These are phyloP conservation scores for Aspergillus incahuasiensis DNA, from an alignment of 495 filamentous ascomycete species.

Conservation along the genomic window DNA sequence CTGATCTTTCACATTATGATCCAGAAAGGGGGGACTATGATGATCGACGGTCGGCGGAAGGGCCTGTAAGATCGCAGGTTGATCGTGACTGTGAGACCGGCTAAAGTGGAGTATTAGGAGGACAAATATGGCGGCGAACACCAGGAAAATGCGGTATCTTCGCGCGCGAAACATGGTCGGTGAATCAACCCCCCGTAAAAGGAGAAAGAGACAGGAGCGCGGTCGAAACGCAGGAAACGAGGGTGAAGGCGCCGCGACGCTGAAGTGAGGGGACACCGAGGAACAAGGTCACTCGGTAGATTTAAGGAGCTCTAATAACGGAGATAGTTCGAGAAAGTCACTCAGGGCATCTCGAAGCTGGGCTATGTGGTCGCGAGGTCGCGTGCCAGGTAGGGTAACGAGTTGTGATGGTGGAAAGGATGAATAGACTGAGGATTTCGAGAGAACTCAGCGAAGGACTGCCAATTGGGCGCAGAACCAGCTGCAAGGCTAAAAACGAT, in stretches of 20 bases:
- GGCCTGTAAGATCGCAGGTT: slow-evolving; percentile 6
- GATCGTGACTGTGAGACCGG: slow-evolving; percentile 36
- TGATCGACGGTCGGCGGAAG: slow-evolving; percentile 14
- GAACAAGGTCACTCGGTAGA: not conserved
- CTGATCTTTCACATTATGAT: not conserved
- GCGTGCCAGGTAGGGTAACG: slow-evolving; percentile 3
- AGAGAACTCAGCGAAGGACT: not conserved
- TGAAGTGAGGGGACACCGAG: not conserved
- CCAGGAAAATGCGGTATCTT: slow-evolving; percentile 68
- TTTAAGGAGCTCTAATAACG: slow-evolving; percentile 2
- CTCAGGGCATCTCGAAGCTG: not conserved
- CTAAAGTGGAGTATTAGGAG: slow-evolving; percentile 63
- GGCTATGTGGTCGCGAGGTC: not conserved
- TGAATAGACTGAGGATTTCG: not conserved
- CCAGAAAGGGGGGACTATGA: slow-evolving; percentile 3
- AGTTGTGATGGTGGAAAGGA: not conserved
- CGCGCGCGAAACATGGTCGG: slow-evolving; percentile 66
- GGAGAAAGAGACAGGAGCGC: not conserved
- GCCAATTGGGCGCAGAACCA: not conserved
- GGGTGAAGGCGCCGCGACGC: not conserved
- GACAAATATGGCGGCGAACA: slow-evolving; percentile 62
- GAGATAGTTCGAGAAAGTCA: not conserved
- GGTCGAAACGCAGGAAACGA: not conserved
- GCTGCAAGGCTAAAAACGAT: not conserved
- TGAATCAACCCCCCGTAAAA: not conserved